phyloP scores from a whole-genome alignment of 257 asterid genomes.

The Handroanthus guayacan region DNA sequence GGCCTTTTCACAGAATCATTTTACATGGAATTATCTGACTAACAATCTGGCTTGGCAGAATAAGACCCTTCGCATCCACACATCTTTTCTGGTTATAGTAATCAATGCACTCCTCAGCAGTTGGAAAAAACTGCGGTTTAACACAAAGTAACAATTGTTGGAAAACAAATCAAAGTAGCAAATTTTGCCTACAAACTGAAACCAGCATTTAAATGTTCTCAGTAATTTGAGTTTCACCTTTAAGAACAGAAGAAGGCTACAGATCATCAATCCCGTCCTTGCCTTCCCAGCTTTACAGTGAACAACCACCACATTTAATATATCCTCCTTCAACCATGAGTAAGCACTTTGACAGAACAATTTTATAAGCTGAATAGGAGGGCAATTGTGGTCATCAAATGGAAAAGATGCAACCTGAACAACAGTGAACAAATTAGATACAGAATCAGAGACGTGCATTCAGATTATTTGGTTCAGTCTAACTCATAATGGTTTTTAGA shows the following conservation, averaged over 20 bases:
- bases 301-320: slow-evolving; percentile 93
- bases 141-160: slow-evolving; percentile 36
- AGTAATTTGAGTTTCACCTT: slow-evolving; percentile 61
- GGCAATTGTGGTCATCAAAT: slow-evolving; percentile 97
- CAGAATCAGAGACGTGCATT: slow-evolving; percentile 19
- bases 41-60: slow-evolving; percentile 97
- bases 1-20: slow-evolving; percentile 22
- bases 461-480: background rate
- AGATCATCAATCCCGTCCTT: slow-evolving; percentile 96
- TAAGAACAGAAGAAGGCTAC: slow-evolving; percentile 93
- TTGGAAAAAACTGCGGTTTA: slow-evolving; percentile 83
- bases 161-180: slow-evolving; percentile 32
- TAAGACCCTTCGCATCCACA: slow-evolving; percentile 90
- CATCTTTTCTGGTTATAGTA: slow-evolving; percentile 95
- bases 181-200: slow-evolving; percentile 27
- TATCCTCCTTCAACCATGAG: slow-evolving; percentile 96
- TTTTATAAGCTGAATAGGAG: slow-evolving; percentile 88
- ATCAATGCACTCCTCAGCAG: slow-evolving; percentile 91
- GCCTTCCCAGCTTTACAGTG: slow-evolving; percentile 99
- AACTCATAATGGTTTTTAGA: slow-evolving; percentile 1
- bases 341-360: slow-evolving; percentile 96
- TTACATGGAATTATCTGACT: slow-evolving; percentile 48
- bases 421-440: slow-evolving; percentile 37
- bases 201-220: slow-evolving; percentile 28
- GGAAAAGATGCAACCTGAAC: slow-evolving; percentile 96